These are phyloP conservation scores for Ambrosia artemisiifolia DNA, from an alignment of 129 eudicot species.

Conservation along the genomic window DNA sequence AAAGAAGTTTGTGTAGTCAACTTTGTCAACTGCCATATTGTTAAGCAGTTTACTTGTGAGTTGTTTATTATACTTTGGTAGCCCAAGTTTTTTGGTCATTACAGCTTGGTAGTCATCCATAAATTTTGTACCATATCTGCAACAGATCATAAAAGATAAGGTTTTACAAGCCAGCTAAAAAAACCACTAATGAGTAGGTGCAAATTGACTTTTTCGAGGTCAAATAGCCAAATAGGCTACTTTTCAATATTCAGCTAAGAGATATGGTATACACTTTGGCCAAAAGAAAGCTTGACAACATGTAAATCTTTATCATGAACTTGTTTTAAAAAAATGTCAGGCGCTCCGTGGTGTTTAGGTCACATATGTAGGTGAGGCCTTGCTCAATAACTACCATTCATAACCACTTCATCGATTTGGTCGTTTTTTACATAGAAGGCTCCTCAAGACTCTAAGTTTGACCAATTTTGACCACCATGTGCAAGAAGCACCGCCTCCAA, in stretches of 20 bases:
- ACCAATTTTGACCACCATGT: too few species aligned
- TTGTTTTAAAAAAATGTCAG: too few species aligned
- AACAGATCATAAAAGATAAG: constrained; percentile 4
- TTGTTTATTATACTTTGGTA: constrained; percentile 82
- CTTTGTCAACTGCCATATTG: constrained; percentile 99
- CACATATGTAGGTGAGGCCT: too few species aligned
- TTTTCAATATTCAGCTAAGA: neutral
- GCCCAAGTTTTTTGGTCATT: constrained; percentile 88
- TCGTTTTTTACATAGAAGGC: too few species aligned
- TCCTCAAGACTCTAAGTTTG: too few species aligned
- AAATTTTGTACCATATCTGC: constrained; percentile 88
- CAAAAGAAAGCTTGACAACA: neutral
- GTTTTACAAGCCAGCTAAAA: neutral
- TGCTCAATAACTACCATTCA: too few species aligned
- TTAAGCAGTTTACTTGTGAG: constrained; percentile 80
- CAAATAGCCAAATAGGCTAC: neutral
- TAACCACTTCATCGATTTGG: too few species aligned
- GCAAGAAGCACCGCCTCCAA: too few species aligned
- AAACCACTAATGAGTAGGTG: neutral
- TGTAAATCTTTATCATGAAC: neutral
- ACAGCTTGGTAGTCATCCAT: constrained; percentile 95
- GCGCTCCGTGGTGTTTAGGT: too few species aligned
- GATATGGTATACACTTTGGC: neutral
- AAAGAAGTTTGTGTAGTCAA: constrained; percentile 96
- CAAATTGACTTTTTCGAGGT: neutral